These are phyloP conservation scores for Dispira parvispora DNA, from an alignment of 192 early-diverging fungal genomes.

Conservation along the genomic window DNA sequence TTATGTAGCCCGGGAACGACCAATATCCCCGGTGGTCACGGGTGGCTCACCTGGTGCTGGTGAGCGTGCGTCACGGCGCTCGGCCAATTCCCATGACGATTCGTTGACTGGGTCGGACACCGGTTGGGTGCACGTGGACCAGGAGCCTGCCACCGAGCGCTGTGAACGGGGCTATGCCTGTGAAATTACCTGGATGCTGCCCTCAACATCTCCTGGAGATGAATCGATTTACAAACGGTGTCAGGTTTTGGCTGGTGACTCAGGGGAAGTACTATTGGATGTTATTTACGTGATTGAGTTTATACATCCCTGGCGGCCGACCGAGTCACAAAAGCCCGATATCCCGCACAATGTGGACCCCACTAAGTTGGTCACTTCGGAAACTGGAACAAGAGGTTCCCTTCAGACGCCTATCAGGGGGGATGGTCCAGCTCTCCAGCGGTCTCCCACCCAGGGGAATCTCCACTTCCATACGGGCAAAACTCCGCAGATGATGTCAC, in stretches of 20 bases:
- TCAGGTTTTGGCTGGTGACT: not conserved
- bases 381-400: not conserved
- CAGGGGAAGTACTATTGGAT: not conserved
- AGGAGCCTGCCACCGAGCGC: not conserved
- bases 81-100: no score
- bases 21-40: not conserved
- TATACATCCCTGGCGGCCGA: not conserved
- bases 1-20: not conserved
- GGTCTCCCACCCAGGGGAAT: not conserved
- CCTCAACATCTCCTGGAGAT: not conserved
- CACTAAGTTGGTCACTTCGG: not conserved
- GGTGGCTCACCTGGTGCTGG: not conserved
- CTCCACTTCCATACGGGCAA: not conserved
- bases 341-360: not conserved
- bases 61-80: no score
- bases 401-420: not conserved
- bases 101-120: not conserved
- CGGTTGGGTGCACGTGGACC: not conserved
- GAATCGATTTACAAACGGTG: not conserved
- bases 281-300: conserved; percentile 3
- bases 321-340: not conserved
- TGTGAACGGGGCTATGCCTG: conserved; percentile 2
- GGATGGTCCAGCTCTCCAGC: not conserved
- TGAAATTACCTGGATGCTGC: conserved; percentile 5
- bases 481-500: not conserved